A percentile compares a stretch with the other conserved stretches of the same genome.
phyloP scores from a whole-genome alignment of 2,329 filamentous ascomycete species.

The Davidsoniella neocaledoniae region DNA sequence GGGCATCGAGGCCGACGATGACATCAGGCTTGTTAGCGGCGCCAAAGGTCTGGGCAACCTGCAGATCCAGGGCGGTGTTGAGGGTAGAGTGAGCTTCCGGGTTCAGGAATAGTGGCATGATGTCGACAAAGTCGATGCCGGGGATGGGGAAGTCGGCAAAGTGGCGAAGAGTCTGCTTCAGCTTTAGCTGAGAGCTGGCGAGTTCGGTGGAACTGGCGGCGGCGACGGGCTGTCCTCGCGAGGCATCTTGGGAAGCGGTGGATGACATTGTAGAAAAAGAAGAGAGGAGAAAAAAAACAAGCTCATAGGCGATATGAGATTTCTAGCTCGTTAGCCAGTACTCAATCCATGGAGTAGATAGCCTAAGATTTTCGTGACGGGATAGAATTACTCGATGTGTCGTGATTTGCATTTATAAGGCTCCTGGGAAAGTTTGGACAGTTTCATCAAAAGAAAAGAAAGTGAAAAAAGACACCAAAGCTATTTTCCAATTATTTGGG shows the following conservation, averaged over 20 bases:
- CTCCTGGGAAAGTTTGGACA: no score
- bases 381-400: no score
- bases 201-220: slow-evolving; percentile 46
- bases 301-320: no score
- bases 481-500: no score
- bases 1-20: slow-evolving; percentile 80
- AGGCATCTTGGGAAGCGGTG: slow-evolving; percentile 34
- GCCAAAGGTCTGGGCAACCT: slow-evolving; percentile 47
- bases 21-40: slow-evolving; percentile 56
- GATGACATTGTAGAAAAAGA: slow-evolving; percentile 13
- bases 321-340: no score
- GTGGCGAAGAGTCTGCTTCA: slow-evolving; percentile 56
- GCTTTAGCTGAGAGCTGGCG: slow-evolving; percentile 54
- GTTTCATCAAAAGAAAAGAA: no score
- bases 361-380: no score
- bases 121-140: slow-evolving; percentile 94
- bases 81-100: slow-evolving; percentile 57
- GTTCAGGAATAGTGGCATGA: slow-evolving; percentile 86
- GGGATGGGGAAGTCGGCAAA: slow-evolving; percentile 84
- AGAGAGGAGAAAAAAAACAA: no score
- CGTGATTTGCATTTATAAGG: no score
- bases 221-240: slow-evolving; percentile 46
- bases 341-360: no score
- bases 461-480: no score
- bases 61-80: slow-evolving; percentile 69